Percentiles rank a stretch among this genome's conserved stretches.
These are phyloP conservation scores for Daldinia childiae DNA, from an alignment of 495 filamentous ascomycete genomes.

Conservation along the genomic window DNA sequence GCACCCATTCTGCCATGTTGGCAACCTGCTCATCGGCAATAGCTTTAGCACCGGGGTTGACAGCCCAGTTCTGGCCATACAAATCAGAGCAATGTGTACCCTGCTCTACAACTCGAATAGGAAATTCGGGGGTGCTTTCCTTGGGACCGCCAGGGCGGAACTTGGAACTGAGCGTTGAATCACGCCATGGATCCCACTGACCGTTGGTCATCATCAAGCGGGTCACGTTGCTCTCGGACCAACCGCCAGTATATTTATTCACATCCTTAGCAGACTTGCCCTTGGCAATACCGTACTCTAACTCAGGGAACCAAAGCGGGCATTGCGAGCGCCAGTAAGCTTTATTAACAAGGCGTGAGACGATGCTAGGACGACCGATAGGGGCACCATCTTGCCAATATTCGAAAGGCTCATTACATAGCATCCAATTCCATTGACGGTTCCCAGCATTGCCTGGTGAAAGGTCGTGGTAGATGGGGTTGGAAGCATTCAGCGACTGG, in stretches of 20 bases:
- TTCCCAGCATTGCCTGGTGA: slow-evolving; percentile 60
- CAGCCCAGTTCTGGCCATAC: slow-evolving; percentile 59
- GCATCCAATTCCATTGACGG: slow-evolving; percentile 72
- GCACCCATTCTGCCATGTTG: slow-evolving; percentile 53
- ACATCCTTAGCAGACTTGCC: slow-evolving; percentile 63
- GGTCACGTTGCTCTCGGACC: slow-evolving; percentile 63
- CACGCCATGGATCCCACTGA: slow-evolving; percentile 55
- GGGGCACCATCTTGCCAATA: slow-evolving; percentile 70
- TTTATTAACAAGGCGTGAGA: slow-evolving; percentile 65
- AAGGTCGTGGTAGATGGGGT: slow-evolving; percentile 65
- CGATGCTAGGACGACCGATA: slow-evolving; percentile 50
- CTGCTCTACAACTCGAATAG: slow-evolving; percentile 47
- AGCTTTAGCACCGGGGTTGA: slow-evolving; percentile 49
- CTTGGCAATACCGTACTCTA: slow-evolving; percentile 59
- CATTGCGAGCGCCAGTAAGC: slow-evolving; percentile 70
- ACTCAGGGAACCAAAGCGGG: slow-evolving; percentile 65
- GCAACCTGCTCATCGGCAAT: slow-evolving; percentile 47
- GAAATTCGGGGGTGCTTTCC: slow-evolving; percentile 46
- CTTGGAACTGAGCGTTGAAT: slow-evolving; percentile 50
- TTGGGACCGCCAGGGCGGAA: slow-evolving; percentile 55
- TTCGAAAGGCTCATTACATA: slow-evolving; percentile 72
- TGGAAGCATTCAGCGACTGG: slow-evolving; percentile 66
- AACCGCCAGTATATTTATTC: slow-evolving; percentile 70
- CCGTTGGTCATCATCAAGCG: slow-evolving; percentile 71
- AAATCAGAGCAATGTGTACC: slow-evolving; percentile 57